Evolutionary conservation across 495 filamentous ascomycete species (phyloP), one percentile per base, ranked within the genome.

Genomic region (Penicillium samsonianum): DNA sequence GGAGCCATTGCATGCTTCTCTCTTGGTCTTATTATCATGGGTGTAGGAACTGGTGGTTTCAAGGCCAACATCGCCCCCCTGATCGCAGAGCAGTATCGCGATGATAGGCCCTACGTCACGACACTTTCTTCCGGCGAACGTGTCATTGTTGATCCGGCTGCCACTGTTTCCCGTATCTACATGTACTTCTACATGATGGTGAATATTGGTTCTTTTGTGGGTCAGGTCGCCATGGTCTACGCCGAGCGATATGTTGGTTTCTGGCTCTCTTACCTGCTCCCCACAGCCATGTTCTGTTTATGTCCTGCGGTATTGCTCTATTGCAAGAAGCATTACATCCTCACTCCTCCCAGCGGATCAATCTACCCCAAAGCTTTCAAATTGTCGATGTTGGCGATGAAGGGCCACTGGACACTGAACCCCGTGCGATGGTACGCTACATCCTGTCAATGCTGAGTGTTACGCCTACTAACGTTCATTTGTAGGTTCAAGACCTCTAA

Each of bases 241-340:
- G 51, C 72, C 14, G 53, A 73, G 49, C 82, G 87, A 56, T 89
- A 89, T 52, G 84, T 91, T 53, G 89, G 89, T 20, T 92, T 90
- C 75, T 92, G 83, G 78, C 77, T 90, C 52, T 87, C 87, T 14
- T 91, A 86, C 72, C 87, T 82, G 69, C 79, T 89, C 8, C 86
- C 87, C 7, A 88, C 85, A 1, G 59, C 77, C 82, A 19, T 90
- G 71, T 70, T 75, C 66, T 75, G 78, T 53, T 51, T 84, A 55
- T 87, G 83, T 58, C 87, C 87, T 0, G n/a, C 78, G 0, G 81
- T 91, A n/a, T 71, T 92, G 58, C 79, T 77, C 54, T 65, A 77
- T 55, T 86, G 85, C 67, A 80, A 79, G 47, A 82, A 82, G 23
- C 77, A 78, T 26, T 91, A 92, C 68, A 60, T 73, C 37, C 74